A percentile compares a stretch with the other conserved stretches of the same genome.
Evolutionary conservation across 202 grass and related monocot genomes (phyloP).

Genomic region (Brachypodium distachyon): DNA sequence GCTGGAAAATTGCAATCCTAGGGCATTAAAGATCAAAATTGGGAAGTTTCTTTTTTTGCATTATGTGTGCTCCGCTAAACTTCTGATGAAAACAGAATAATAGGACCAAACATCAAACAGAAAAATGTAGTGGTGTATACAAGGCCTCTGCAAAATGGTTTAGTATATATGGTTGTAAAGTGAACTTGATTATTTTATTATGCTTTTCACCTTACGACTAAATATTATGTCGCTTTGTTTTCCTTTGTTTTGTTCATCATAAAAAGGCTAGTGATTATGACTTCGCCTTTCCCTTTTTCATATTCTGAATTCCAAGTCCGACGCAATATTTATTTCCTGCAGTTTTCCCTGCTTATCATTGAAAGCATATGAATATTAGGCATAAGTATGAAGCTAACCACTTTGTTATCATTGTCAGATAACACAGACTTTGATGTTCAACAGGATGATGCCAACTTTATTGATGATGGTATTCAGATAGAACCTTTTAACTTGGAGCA

Average conservation of each 20-base stretch:
- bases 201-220: neutral
- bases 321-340: neutral
- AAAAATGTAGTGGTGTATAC: neutral
- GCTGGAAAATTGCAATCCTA: neutral
- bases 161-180: neutral
- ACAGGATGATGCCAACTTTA: constrained; percentile 68
- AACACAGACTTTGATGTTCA: constrained; percentile 25
- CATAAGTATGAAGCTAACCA: neutral
- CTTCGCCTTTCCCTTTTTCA: neutral
- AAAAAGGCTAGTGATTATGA: neutral
- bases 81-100: neutral
- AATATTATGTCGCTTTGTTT: neutral
- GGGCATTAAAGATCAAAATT: neutral
- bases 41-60: neutral
- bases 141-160: neutral
- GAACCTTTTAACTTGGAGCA: constrained; percentile 95
- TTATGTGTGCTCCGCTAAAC: neutral
- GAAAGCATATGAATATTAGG: neutral
- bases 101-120: neutral
- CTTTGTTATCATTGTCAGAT: constrained; percentile 8
- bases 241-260: neutral
- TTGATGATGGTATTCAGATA: constrained; percentile 83
- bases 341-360: neutral
- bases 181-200: neutral
- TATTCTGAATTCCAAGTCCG: neutral